Base-by-base conservation (phyloP, 139 green algal species). In the Yamagishiella unicocca region DNA sequence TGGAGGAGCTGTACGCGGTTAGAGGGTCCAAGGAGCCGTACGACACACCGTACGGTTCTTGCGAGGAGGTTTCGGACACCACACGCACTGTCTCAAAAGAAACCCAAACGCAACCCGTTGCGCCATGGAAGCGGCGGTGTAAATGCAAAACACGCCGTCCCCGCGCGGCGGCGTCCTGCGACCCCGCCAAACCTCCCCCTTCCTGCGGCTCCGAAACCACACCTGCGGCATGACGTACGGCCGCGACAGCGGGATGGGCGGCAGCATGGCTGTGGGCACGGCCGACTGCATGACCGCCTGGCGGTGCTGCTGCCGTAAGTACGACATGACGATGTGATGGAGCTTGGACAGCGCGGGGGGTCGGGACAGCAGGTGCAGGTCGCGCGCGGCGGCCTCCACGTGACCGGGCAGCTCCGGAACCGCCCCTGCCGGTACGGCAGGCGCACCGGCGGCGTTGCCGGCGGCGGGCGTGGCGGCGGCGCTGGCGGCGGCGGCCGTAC, bases 271-370 rank as follows among this genome's bases (percentile, higher is more conserved):
- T 17, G 96, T 93, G 8, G 95, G 95, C 10, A 86, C 84, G 9
- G 84, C 66, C n/a, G 90, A 91, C 61, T 91, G 67, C 55, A 93
- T 83, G 83, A 87, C 92, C 7, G 91, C 88, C 27, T 88, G 84
- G 27, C 90, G 61, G 89, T 97, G 95, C 92, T 97, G 95, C 66
- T 96, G 92, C 85, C 92, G 90, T 37, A 97, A 92, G 85, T 95
- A 94, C 19, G 89, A 74, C 73, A 92, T 93, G 0, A 97, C 88
- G 7, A 97, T 96, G 55, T 71, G 50, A 55, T 95, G 88, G 31
- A 97, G 89, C 55, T 90, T 90, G 80, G 84, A 90, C 55, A 66
- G n/a, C 14, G 71, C 86, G 2, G 80, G 58, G 1, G 83, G 84
- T 4, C 87, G 82, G 2, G 72, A 72, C 5, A 90, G 38, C 55